Evolutionary conservation across 345 rosid genomes (phyloP).

Genomic region (Citrus inodora): DNA sequence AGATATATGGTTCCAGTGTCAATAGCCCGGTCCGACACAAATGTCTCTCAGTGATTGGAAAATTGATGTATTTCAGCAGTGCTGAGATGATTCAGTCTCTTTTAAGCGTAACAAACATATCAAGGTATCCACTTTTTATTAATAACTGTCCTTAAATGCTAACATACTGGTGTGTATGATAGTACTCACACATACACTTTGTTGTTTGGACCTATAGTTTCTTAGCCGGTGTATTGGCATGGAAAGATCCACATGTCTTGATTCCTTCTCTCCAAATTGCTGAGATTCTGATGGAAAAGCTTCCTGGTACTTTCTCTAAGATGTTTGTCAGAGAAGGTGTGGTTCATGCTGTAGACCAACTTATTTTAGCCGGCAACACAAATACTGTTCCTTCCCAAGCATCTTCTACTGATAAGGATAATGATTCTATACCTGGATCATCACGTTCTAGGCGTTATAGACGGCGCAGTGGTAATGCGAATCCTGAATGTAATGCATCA

Average conservation of each 20-base stretch:
- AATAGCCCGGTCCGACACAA: conserved; percentile 91
- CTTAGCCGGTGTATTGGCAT: conserved; percentile 96
- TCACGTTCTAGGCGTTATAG: conserved; percentile 90
- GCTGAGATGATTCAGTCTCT: conserved; percentile 91
- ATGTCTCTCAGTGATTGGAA: conserved; percentile 94
- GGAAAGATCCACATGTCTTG: conserved; percentile 98
- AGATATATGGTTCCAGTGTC: conserved; percentile 98
- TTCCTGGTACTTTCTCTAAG: conserved; percentile 93
- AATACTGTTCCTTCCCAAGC: conserved; percentile 38
- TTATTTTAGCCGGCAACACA: conserved; percentile 66
- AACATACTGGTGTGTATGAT: background rate
- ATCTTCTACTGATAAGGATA: conserved; percentile 70
- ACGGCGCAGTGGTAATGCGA: conserved; percentile 68
- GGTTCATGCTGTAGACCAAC: conserved; percentile 97
- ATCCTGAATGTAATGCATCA: conserved; percentile 55
- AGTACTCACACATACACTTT: conserved; percentile 10
- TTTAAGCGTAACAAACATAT: conserved; percentile 78
- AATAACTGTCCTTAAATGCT: background rate
- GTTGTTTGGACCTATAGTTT: conserved; percentile 46
- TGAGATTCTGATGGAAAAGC: conserved; percentile 97
- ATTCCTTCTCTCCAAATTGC: conserved; percentile 97
- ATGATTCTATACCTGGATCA: conserved; percentile 57
- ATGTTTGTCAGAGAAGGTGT: conserved; percentile 96
- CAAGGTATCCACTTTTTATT: conserved; percentile 54
- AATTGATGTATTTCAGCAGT: conserved; percentile 89